Percentiles rank a stretch among this genome's conserved stretches.
Evolutionary conservation across 2,329 filamentous ascomycete species (phyloP).

Genomic region (Hymenoscyphus repandus): DNA sequence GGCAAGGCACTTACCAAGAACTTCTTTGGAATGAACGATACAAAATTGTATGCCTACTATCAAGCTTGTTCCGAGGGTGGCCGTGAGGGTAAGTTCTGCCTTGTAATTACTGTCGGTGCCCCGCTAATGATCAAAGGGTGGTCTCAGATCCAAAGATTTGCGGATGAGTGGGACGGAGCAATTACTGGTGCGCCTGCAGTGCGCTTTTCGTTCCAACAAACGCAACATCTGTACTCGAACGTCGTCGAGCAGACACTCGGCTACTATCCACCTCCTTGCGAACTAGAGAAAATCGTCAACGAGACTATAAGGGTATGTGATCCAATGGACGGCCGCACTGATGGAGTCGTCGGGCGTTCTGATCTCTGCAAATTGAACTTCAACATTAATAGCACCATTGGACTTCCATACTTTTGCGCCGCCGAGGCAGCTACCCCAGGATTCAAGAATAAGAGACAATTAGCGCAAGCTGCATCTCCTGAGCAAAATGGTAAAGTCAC

Average conservation of each 20-base stretch:
- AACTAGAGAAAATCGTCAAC: constrained; percentile 47
- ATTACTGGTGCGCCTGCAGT: constrained; percentile 43
- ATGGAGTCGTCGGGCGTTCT: constrained; percentile 46
- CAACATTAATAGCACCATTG: constrained; percentile 38
- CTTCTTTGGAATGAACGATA: constrained; percentile 34
- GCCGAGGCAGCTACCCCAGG: constrained; percentile 20
- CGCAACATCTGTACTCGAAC: constrained; percentile 36
- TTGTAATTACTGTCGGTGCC: too few relatives aligned
- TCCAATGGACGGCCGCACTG: constrained; percentile 46
- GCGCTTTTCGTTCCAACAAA: constrained; percentile 41
- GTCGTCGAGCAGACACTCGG: constrained; percentile 36
- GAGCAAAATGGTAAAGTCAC: constrained; percentile 17
- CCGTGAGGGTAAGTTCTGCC: too few relatives aligned
- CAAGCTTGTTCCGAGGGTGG: constrained; percentile 43
- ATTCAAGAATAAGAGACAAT: background rate
- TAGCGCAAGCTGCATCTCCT: background rate
- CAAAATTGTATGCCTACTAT: constrained; percentile 18
- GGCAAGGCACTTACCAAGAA: constrained; percentile 40
- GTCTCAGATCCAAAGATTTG: constrained; percentile 38
- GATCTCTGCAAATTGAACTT: constrained; percentile 5
- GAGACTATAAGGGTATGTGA: constrained; percentile 51
- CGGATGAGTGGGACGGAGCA: constrained; percentile 40
- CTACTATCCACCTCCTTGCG: constrained; percentile 41
- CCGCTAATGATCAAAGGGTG: too few relatives aligned
- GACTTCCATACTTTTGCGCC: constrained; percentile 40